These are phyloP conservation scores for Dioscorea zingiberensis DNA, from an alignment of 106 monocot species.

Conservation along the genomic window DNA sequence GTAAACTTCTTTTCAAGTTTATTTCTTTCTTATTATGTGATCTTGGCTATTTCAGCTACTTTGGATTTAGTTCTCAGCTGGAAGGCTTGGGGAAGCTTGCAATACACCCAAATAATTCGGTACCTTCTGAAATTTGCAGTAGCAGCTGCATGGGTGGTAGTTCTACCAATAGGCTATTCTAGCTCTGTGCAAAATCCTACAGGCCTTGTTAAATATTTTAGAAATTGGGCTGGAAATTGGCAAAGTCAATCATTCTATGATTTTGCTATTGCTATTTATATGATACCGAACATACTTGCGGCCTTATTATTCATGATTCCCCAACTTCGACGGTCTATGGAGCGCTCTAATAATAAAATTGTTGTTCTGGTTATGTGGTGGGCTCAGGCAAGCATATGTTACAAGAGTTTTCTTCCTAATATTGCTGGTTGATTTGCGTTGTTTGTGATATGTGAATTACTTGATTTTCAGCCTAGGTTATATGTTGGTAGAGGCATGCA, in stretches of 20 bases:
- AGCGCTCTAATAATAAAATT: conserved; percentile 61
- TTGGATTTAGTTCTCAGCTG: conserved; percentile 91
- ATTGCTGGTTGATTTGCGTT: not conserved
- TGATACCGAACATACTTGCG: conserved; percentile 87
- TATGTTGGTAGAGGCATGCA: conserved; percentile 99
- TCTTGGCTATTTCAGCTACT: conserved; percentile 34
- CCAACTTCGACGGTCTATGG: conserved; percentile 51
- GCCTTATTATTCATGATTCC: conserved; percentile 84
- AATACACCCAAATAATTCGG: conserved; percentile 66
- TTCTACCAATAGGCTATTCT: conserved; percentile 77
- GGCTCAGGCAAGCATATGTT: conserved; percentile 62
- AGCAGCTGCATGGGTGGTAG: conserved; percentile 79
- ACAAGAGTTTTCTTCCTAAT: not conserved
- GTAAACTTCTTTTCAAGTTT: no score
- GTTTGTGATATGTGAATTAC: conserved; percentile 6
- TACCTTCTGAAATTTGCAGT: conserved; percentile 79
- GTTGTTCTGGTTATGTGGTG: conserved; percentile 81
- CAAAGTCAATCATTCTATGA: conserved; percentile 62
- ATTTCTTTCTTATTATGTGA: not conserved
- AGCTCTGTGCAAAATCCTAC: conserved; percentile 81
- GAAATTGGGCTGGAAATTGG: conserved; percentile 74
- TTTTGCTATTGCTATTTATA: conserved; percentile 79
- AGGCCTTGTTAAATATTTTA: conserved; percentile 78
- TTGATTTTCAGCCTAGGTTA: conserved; percentile 57
- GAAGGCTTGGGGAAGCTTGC: conserved; percentile 95